phyloP scores from a whole-genome alignment of 2,329 filamentous ascomycete species.

The Aspergillus niger region DNA sequence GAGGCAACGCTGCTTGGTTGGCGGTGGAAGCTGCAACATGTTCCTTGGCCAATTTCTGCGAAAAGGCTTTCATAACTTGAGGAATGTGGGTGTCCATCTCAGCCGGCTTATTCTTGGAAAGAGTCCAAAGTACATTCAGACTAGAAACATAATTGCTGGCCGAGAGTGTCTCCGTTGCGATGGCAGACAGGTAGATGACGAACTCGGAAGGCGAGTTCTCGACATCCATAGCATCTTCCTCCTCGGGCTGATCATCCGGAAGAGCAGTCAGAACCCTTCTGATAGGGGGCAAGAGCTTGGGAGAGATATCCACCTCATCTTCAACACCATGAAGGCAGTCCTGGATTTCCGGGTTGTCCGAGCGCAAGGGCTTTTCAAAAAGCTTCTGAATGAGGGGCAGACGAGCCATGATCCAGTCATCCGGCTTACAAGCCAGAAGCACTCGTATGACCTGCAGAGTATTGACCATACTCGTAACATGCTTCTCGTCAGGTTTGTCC shows the following conservation, averaged over 20 bases:
- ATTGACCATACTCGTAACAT: slow-evolving; percentile 86
- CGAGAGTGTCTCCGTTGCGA: slow-evolving; percentile 84
- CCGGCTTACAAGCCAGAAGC: slow-evolving; percentile 80
- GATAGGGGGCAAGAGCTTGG: slow-evolving; percentile 72
- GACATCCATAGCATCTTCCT: slow-evolving; percentile 78
- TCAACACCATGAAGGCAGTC: slow-evolving; percentile 82
- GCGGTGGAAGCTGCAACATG: slow-evolving; percentile 74
- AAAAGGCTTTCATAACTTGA: slow-evolving; percentile 88
- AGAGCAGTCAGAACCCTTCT: slow-evolving; percentile 85
- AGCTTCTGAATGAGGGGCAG: slow-evolving; percentile 80
- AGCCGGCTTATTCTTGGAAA: slow-evolving; percentile 80
- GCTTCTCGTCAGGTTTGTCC: slow-evolving; percentile 79
- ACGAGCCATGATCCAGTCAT: slow-evolving; percentile 86
- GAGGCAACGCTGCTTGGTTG: slow-evolving; percentile 46
- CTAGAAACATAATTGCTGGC: slow-evolving; percentile 80
- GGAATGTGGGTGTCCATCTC: slow-evolving; percentile 88
- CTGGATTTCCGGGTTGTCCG: slow-evolving; percentile 88
- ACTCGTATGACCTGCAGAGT: slow-evolving; percentile 89
- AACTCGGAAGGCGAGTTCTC: slow-evolving; percentile 81
- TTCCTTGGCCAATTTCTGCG: slow-evolving; percentile 87
- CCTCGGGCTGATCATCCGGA: slow-evolving; percentile 77
- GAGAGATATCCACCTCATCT: slow-evolving; percentile 67
- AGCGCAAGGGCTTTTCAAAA: slow-evolving; percentile 83
- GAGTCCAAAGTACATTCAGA: slow-evolving; percentile 89
- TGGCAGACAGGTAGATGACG: slow-evolving; percentile 77